These are phyloP conservation scores for Talaromyces nanjingensis DNA, from an alignment of 495 filamentous ascomycete genomes.

Conservation along the genomic window DNA sequence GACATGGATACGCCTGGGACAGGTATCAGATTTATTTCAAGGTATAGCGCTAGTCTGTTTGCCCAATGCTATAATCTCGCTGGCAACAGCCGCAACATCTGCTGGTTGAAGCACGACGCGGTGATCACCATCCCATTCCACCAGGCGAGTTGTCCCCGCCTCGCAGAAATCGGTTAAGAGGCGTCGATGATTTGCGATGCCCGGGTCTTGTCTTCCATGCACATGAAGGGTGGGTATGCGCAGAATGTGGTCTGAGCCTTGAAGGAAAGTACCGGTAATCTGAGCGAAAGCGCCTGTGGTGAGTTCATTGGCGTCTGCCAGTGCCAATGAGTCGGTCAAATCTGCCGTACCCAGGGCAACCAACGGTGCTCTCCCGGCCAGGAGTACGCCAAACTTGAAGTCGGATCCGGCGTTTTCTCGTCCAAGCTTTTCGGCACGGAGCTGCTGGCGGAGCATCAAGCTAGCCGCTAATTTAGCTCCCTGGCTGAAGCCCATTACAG, in stretches of 20 bases:
- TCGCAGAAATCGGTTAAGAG: constrained; percentile 44
- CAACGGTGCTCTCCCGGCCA: constrained; percentile 53
- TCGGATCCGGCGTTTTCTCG: not conserved
- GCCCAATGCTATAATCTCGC: constrained; percentile 36
- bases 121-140: constrained; percentile 58
- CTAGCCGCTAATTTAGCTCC: constrained; percentile 55
- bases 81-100: constrained; percentile 45
- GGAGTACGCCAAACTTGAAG: constrained; percentile 34
- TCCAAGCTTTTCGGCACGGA: constrained; percentile 13
- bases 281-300: constrained; percentile 13
- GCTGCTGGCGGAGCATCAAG: constrained; percentile 41
- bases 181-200: constrained; percentile 42
- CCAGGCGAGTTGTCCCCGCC: constrained; percentile 27
- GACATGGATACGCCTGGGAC: no score
- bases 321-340: constrained; percentile 42
- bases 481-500: constrained; percentile 47
- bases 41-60: constrained; percentile 21
- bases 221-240: constrained; percentile 53
- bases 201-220: constrained; percentile 48
- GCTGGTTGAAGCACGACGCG: constrained; percentile 47
- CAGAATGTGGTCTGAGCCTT: constrained; percentile 20
- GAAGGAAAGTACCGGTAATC: constrained; percentile 3
- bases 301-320: constrained; percentile 48
- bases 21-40: no score
- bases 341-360: constrained; percentile 33